These are phyloP conservation scores for Hypoxylon rubiginosum DNA, from an alignment of 2,329 filamentous ascomycete genomes.

Conservation along the genomic window DNA sequence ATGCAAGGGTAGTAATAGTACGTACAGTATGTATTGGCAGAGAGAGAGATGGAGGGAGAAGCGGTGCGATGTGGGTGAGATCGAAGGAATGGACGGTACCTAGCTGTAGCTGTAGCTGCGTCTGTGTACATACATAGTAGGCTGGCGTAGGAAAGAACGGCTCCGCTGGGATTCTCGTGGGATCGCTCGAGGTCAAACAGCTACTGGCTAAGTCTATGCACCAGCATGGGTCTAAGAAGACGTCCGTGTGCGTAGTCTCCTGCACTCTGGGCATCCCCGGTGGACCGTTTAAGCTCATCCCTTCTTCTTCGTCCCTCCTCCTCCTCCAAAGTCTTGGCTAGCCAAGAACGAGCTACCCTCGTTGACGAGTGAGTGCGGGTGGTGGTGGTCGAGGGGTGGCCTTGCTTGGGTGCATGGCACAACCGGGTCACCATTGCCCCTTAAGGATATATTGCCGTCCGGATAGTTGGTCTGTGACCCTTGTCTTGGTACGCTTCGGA, in stretches of 20 bases:
- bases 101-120: neutral
- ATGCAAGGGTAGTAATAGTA: constrained; percentile 38
- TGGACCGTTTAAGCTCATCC: constrained; percentile 48
- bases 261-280: constrained; percentile 44
- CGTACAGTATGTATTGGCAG: constrained; percentile 42
- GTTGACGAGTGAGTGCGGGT: constrained; percentile 30
- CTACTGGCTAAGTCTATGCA: constrained; percentile 49
- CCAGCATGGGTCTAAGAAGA: constrained; percentile 44
- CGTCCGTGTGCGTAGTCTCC: constrained; percentile 43
- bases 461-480: constrained; percentile 51
- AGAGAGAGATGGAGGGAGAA: constrained; percentile 21
- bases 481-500: constrained; percentile 51
- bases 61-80: constrained; percentile 50
- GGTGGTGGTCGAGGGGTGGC: constrained; percentile 12
- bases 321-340: constrained; percentile 42
- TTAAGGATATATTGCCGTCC: constrained; percentile 50
- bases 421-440: constrained; percentile 51
- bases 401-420: constrained; percentile 45
- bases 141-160: constrained; percentile 47
- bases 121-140: constrained; percentile 25
- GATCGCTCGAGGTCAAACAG: constrained; percentile 58
- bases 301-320: constrained; percentile 36
- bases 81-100: constrained; percentile 46
- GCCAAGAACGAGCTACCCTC: constrained; percentile 36
- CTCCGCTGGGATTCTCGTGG: constrained; percentile 51